These are phyloP conservation scores for Globisporangium nagaii DNA, from an alignment of 352 stramenopile genomes.

Conservation along the genomic window DNA sequence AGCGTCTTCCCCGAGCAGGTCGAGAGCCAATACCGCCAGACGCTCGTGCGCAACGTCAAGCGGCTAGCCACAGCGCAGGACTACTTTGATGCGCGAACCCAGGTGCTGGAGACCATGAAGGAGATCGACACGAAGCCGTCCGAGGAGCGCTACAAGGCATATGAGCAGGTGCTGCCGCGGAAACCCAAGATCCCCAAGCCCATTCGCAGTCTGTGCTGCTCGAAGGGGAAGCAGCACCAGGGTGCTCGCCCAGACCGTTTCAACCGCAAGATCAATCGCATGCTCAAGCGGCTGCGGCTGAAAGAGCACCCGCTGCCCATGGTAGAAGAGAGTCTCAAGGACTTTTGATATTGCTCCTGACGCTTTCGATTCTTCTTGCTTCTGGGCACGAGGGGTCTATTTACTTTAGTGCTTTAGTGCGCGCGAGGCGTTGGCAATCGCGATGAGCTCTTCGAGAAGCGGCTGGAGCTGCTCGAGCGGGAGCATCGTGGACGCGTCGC, in stretches of 20 bases:
- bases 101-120: conserved; percentile 48
- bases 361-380: neutral
- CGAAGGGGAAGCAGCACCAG: conserved; percentile 29
- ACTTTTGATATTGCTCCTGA: conserved; percentile 24
- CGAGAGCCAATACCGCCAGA: conserved; percentile 42
- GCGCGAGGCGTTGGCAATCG: conserved; percentile 50
- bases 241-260: conserved; percentile 49
- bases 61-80: conserved; percentile 37
- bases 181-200: conserved; percentile 76
- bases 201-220: conserved; percentile 21
- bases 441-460: conserved; percentile 69
- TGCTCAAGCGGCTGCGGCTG: conserved; percentile 64
- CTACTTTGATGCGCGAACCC: conserved; percentile 42
- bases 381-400: neutral
- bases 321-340: conserved; percentile 72
- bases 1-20: conserved; percentile 45
- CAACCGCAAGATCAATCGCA: conserved; percentile 77
- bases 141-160: conserved; percentile 15
- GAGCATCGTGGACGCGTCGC: conserved; percentile 70
- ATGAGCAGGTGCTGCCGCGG: conserved; percentile 25
- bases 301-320: conserved; percentile 62
- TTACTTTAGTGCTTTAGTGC: conserved; percentile 19
- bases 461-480: conserved; percentile 59
- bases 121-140: conserved; percentile 13
- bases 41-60: conserved; percentile 56